Evolutionary conservation across 768 basidiomycete species (phyloP).

Genomic region (Lepiota venenata): DNA sequence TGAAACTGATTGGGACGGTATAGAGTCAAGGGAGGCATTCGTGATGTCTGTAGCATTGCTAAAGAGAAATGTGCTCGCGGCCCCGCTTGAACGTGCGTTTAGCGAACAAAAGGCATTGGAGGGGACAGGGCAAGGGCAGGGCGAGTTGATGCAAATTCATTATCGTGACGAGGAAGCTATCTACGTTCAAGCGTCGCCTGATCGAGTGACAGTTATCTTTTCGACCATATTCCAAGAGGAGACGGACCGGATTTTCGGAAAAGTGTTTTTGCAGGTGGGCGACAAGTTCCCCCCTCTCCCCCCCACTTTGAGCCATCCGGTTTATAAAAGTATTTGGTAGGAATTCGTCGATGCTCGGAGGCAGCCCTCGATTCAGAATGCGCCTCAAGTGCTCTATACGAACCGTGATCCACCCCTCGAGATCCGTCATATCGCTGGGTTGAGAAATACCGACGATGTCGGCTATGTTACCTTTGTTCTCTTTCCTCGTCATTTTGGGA

Average conservation of each 20-base stretch:
- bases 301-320: background rate
- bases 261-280: conserved; percentile 93
- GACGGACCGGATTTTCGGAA: conserved; percentile 95
- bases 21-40: conserved; percentile 79
- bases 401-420: conserved; percentile 96
- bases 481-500: conserved; percentile 93
- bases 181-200: conserved; percentile 88
- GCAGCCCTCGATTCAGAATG: conserved; percentile 89
- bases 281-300: background rate
- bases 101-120: conserved; percentile 81
- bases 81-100: conserved; percentile 92
- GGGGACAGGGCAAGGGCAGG: conserved; percentile 57
- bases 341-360: conserved; percentile 99
- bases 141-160: conserved; percentile 88
- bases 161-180: conserved; percentile 98
- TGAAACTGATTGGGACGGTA: background rate
- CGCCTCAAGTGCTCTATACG: conserved; percentile 94
- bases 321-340: conserved; percentile 33
- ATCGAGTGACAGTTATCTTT: conserved; percentile 97
- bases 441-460: conserved; percentile 81
- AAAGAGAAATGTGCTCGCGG: conserved; percentile 92
- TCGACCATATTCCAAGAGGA: conserved; percentile 97
- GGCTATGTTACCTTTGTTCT: conserved; percentile 98
- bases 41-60: conserved; percentile 80
- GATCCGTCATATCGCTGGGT: conserved; percentile 81